phyloP scores from a whole-genome alignment of 345 rosid genomes.

The Arabidopsis thaliana region TAIR10.1 NC_003070.9:14893501-14894000 shows the following conservation, averaged over 20 bases:
- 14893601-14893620: neutral
- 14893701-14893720: neutral
- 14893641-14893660: neutral
- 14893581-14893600: neutral
- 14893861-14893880: neutral
- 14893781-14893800: neutral
- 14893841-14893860: neutral
- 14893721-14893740: neutral
- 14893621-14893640: too few relatives aligned
- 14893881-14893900: neutral
- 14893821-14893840: neutral
- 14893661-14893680: neutral
- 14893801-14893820: neutral
- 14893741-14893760: neutral
- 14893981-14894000: too few relatives aligned
- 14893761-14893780: neutral
- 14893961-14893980: too few relatives aligned
- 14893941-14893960: neutral
- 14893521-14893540: neutral
- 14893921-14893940: neutral
- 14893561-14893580: neutral
- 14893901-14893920: neutral
- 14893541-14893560: slow-evolving; percentile 6
- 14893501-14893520: slow-evolving; percentile 8
- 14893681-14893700: neutral